phyloP scores from a whole-genome alignment of 129 eudicot species.

The Deinandra increscens region DNA sequence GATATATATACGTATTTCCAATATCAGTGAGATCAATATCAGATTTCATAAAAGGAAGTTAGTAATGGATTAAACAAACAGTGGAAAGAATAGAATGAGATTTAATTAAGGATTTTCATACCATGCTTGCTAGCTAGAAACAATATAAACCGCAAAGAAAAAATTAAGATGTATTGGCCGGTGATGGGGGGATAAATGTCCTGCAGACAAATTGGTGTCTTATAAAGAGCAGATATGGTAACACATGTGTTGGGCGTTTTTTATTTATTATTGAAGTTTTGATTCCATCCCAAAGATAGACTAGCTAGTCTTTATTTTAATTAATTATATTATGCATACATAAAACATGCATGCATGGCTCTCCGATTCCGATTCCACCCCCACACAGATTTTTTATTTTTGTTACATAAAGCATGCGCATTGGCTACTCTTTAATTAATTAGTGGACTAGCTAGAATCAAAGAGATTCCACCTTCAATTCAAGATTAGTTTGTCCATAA shows the following conservation, averaged over 20 bases:
- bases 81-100: no score
- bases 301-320: no score
- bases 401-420: no score
- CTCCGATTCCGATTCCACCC: background rate
- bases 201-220: background rate
- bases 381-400: constrained; percentile 2
- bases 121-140: constrained; percentile 33
- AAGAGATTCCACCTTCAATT: no score
- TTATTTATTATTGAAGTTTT: no score
- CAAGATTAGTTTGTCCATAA: no score
- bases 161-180: background rate
- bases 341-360: background rate
- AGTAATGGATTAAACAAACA: no score
- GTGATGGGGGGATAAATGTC: background rate
- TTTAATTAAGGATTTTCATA: constrained; percentile 19
- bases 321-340: background rate
- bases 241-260: no score
- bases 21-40: background rate
- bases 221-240: background rate
- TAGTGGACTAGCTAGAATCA: no score
- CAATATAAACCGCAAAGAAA: background rate
- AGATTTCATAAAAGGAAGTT: no score
- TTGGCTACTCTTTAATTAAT: no score
- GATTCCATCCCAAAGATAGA: no score
- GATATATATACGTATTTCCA: background rate